A percentile compares a stretch with the other conserved stretches of the same genome.
Conservation (phyloP, 2,329 filamentous ascomycete genomes). For the Pseudocercospora vitis region DNA sequence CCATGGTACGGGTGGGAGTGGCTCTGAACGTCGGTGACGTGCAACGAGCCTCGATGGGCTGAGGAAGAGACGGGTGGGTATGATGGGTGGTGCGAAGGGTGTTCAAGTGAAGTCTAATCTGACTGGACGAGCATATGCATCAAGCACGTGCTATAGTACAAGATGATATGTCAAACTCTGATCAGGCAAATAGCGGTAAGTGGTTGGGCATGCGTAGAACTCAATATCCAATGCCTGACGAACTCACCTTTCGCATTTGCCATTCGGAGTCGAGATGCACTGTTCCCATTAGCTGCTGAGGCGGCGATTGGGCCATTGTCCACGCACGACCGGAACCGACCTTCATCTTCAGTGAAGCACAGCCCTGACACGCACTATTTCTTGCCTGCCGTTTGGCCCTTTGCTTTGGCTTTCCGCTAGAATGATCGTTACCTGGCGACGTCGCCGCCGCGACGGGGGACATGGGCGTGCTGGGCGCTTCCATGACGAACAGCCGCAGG, state of each 20-base stretch:
- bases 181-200: slow-evolving; percentile 4
- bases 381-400: slow-evolving; percentile 34
- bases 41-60: too few relatives aligned
- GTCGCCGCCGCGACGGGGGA: slow-evolving; percentile 1
- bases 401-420: slow-evolving; percentile 21
- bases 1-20: too few relatives aligned
- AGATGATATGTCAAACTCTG: not conserved
- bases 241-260: slow-evolving; percentile 30
- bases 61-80: too few relatives aligned
- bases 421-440: not conserved
- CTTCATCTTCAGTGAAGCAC: slow-evolving; percentile 35
- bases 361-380: slow-evolving; percentile 33
- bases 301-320: slow-evolving; percentile 7
- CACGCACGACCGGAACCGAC: slow-evolving; percentile 3
- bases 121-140: slow-evolving; percentile 3
- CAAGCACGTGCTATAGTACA: slow-evolving; percentile 5
- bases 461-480: slow-evolving; percentile 6
- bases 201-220: slow-evolving; percentile 8
- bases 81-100: not conserved
- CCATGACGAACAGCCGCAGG: too few relatives aligned
- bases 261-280: slow-evolving; percentile 23
- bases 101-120: not conserved
- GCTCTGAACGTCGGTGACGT: too few relatives aligned
- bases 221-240: slow-evolving; percentile 13
- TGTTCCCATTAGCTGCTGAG: slow-evolving; percentile 12